Conservation (phyloP, 139 green algal genomes). For the Tetratostichococcus sp. region DNA sequence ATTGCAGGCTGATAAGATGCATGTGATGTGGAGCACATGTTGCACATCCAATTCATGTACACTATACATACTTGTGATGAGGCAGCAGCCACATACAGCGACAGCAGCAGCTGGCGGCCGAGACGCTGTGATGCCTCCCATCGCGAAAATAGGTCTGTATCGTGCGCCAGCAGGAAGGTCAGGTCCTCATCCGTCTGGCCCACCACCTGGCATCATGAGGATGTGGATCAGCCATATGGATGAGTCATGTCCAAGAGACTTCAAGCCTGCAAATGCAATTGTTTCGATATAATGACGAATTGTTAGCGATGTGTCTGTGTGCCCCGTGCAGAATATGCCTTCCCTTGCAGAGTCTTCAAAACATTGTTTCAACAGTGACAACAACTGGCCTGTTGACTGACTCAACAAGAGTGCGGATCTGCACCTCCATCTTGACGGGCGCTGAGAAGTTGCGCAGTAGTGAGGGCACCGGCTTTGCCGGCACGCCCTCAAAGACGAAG, state of each 20-base stretch:
- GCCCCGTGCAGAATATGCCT: too few species aligned
- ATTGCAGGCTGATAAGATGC: too few species aligned
- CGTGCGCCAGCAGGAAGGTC: slow-evolving; percentile 85
- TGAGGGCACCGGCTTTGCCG: slow-evolving; percentile 67
- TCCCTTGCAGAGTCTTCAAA: too few species aligned
- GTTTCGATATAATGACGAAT: too few species aligned
- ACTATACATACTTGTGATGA: slow-evolving; percentile 9
- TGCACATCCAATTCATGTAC: too few species aligned
- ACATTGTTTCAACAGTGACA: too few species aligned
- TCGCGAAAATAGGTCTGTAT: slow-evolving; percentile 90
- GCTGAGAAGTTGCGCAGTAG: slow-evolving; percentile 92
- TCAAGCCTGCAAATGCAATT: too few species aligned
- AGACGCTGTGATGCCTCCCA: slow-evolving; percentile 89
- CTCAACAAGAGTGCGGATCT: too few species aligned
- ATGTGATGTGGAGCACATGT: too few species aligned
- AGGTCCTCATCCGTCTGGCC: slow-evolving; percentile 84
- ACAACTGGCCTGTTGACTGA: neutral
- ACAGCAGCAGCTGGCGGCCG: slow-evolving; percentile 65
- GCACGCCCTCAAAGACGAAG: slow-evolving; percentile 60
- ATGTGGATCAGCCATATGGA: too few species aligned
- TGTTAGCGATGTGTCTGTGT: too few species aligned
- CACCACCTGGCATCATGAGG: slow-evolving; percentile 47
- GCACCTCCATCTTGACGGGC: slow-evolving; percentile 80
- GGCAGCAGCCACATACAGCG: slow-evolving; percentile 59
- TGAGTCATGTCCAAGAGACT: too few species aligned